Conservation (phyloP, 1,284 basidiomycete species). For the Heterobasidion annosum region DNA sequence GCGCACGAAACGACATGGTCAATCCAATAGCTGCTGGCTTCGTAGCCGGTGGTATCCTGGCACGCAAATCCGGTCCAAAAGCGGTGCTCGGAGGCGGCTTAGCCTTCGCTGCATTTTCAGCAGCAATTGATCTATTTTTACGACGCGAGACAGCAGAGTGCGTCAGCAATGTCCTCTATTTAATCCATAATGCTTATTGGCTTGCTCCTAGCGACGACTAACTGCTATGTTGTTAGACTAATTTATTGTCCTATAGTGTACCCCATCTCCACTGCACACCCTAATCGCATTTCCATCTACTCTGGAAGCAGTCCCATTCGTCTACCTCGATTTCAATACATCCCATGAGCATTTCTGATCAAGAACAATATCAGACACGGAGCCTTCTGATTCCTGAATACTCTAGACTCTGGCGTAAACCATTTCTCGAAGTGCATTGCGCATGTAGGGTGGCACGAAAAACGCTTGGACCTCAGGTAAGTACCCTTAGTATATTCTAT, state of each 20-base stretch:
- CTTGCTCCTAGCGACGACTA: conserved; percentile 26
- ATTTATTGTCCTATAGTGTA: conserved; percentile 1
- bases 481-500: no score
- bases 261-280: neutral
- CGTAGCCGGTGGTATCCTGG: conserved; percentile 73
- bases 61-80: conserved; percentile 77
- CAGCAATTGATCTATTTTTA: conserved; percentile 81
- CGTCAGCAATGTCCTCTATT: conserved; percentile 16
- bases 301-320: neutral
- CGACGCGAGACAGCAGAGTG: conserved; percentile 80
- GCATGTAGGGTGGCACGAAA: no score
- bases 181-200: neutral
- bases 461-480: no score
- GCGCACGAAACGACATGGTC: conserved; percentile 90
- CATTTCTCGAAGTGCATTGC: no score
- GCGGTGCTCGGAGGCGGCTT: conserved; percentile 77
- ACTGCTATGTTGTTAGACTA: conserved; percentile 7
- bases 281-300: neutral
- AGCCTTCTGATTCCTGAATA: no score
- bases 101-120: conserved; percentile 88
- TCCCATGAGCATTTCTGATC: no score
- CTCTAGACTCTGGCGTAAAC: no score
- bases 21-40: conserved; percentile 74
- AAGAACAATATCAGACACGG: no score
- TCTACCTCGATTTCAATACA: no score